Base-by-base conservation (phyloP, 768 basidiomycete genomes). In the Suillus placidus region DNA sequence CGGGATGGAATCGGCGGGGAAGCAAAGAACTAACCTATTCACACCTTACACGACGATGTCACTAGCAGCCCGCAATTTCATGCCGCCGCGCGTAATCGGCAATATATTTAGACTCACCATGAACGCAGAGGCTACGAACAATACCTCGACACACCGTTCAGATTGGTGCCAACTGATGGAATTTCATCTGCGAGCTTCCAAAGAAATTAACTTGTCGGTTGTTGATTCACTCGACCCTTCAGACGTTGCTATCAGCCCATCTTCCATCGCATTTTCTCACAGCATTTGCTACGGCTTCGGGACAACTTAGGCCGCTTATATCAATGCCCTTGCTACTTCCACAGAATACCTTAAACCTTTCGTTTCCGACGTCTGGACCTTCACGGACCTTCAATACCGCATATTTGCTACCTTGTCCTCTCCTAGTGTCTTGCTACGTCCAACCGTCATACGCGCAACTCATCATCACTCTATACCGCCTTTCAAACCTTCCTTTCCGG, bases 91-190 rank as follows among this genome's bases (percentile, higher is more conserved):
- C 34, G 9, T 32, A 35, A 35, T 35, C 34, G 6, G 20, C 54
- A 34, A 55, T 55, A 12, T 34, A 34, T n/a, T 20, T 34, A 54
- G 52, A 20, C 8, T 54, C 30, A 18, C 52, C 8, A 16, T 18
- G 32, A 54, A 4, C 9, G 30, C 52, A 54, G 18, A 54, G 18
- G 30, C 32, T 10, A 54, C 2, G 9, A 34, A 54, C 52, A 34
- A 34, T 34, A 10, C 18, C 18, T 54, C 18, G 32, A 32, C 2
- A 20, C 52, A 3, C 18, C 9, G 18, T 54, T 54, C 37, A 20
- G 89, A 89, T 66, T 79, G 91, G 32, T 83, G 84, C 14, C 67
- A 72, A 30, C 79, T 85, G 60, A 91, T 91, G 88, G 87, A 88
- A 58, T 68, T 47, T 47, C n/a, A 67, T 16, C 70, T 92, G 30